Evolutionary conservation across 495 filamentous ascomycete species (phyloP), one percentile per base, ranked within the genome.

Genomic region (Chaetomium tenue): DNA sequence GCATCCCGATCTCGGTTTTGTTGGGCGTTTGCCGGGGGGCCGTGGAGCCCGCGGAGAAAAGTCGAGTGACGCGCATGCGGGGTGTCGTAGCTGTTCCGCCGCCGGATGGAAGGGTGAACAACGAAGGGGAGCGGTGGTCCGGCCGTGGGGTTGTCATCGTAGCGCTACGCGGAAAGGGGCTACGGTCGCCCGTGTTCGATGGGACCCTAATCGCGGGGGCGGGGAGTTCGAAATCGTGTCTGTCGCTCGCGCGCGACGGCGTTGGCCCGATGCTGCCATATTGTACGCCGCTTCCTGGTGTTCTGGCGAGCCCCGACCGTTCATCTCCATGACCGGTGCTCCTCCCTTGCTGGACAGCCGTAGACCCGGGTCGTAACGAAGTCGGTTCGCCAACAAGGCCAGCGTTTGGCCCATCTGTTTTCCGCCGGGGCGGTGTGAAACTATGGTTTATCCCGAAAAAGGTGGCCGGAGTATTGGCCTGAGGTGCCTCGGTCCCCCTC

Each of bases 221-320:
- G 0, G 92, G 92, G 15, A 97, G 82, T 66, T 89, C 84, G 40
- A 83, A 84, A 9, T 73, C 65, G 58, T 72, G 65, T 57, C 68
- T 71, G 47, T 76, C 64, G 64, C 75, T 69, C 53, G 80, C 1
- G 75, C 81, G 22, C 78, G 86, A 86, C 0, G 89, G 88, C 15
- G 87, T 86, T 3, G 84, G 80, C 5, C 87, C 76, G 58, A 95
- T 89, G 73, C 91, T 93, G 22, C 91, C 91, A 83, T 94, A 95
- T 46, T 76, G 84, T 18, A 63, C 23, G 39, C 66, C 72, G 59
- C 68, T 74, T 5, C 68, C 76, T 15, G 71, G 69, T 11, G 74
- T 76, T 46, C 53, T 60, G 26, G 68, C 70, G 51, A 78, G 67
- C 5, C 69, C 74, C 50, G 74, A 75, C 58, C 65, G 75, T 64